Conservation (phyloP, 306 rosid genomes). For the Casuarina glauca region DNA sequence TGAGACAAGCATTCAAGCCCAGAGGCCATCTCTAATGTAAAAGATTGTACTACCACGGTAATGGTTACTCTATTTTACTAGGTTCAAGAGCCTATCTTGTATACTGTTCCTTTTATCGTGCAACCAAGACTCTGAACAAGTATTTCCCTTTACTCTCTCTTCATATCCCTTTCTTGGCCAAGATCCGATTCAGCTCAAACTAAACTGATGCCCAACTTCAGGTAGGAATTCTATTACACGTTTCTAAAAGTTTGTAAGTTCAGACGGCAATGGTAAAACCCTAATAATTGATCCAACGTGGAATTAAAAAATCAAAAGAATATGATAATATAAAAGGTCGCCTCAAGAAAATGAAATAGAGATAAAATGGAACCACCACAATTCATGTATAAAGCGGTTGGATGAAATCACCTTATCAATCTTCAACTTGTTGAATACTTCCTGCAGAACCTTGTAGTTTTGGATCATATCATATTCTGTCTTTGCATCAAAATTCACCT, state of each 20-base stretch:
- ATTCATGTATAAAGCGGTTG: neutral
- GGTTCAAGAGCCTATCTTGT: neutral
- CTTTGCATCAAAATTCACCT: constrained; percentile 94
- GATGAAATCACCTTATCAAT: constrained; percentile 66
- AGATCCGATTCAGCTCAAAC: neutral
- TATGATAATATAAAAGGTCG: neutral
- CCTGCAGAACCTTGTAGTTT: constrained; percentile 93
- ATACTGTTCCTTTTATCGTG: neutral
- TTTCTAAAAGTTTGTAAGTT: neutral
- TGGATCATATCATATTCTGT: constrained; percentile 96
- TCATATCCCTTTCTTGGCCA: neutral
- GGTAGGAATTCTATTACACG: neutral
- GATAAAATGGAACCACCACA: constrained; percentile 3
- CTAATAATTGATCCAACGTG: neutral
- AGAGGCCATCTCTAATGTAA: neutral
- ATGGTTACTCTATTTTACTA: neutral
- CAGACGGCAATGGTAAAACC: neutral
- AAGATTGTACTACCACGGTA: neutral
- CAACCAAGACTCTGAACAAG: neutral
- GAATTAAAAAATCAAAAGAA: neutral
- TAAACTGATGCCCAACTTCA: neutral
- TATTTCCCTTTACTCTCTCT: neutral
- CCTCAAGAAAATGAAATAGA: neutral
- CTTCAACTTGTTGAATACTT: constrained; percentile 82
- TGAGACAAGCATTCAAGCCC: neutral